phyloP scores from a whole-genome alignment of 2,329 filamentous ascomycete genomes.

The Leptographium radiaticola region DNA sequence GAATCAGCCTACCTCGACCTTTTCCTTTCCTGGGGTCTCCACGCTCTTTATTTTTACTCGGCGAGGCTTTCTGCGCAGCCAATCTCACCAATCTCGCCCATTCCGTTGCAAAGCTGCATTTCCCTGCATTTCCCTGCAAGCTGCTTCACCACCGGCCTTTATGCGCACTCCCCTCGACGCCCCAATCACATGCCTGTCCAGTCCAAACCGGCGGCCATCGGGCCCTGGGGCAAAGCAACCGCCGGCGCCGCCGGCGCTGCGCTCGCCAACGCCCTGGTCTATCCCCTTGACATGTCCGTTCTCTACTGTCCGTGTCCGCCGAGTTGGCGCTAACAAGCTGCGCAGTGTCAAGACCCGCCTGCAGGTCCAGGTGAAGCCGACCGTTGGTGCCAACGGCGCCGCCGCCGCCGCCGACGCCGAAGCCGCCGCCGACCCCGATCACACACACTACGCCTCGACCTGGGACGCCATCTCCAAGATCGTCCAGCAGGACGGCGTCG shows the following conservation, averaged over 20 bases:
- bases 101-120: background rate
- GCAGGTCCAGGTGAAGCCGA: slow-evolving; percentile 78
- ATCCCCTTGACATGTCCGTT: slow-evolving; percentile 87
- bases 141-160: background rate
- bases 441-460: slow-evolving; percentile 71
- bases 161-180: background rate
- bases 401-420: slow-evolving; percentile 30
- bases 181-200: slow-evolving; percentile 34
- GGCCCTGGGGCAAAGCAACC: slow-evolving; percentile 85
- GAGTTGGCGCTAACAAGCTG: slow-evolving; percentile 8
- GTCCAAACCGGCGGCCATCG: slow-evolving; percentile 57
- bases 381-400: slow-evolving; percentile 23
- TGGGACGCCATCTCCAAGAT: slow-evolving; percentile 84
- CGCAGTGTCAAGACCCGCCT: slow-evolving; percentile 84
- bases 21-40: background rate
- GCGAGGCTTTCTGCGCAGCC: background rate
- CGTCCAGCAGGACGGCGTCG: slow-evolving; percentile 61
- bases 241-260: slow-evolving; percentile 89
- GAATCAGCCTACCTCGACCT: background rate
- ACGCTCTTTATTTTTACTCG: background rate
- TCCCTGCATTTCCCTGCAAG: background rate
- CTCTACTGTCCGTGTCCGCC: background rate
- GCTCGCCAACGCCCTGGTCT: slow-evolving; percentile 87
- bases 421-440: slow-evolving; percentile 21
- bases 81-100: background rate